Evolutionary conservation across 1,284 basidiomycete genomes (phyloP).

Genomic region (Malassezia furfur): DNA sequence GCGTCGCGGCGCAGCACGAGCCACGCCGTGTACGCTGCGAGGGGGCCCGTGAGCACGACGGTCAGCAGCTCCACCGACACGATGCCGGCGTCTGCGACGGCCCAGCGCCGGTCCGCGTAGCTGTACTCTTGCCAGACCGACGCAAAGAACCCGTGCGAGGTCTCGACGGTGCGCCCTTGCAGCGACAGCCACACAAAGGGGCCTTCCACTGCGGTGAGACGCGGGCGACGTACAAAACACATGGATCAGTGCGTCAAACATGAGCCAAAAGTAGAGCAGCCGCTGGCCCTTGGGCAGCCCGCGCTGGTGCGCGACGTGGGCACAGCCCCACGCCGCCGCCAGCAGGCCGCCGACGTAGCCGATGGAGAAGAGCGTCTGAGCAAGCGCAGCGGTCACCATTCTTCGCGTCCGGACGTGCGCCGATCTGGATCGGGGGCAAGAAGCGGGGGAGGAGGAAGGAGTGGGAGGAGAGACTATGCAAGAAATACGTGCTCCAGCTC

Average conservation of each 20-base stretch:
- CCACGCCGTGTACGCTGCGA: constrained; percentile 33
- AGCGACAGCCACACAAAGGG: constrained; percentile 35
- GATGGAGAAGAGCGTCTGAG: no score
- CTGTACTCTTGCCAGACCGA: constrained; percentile 41
- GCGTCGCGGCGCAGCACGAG: constrained; percentile 20
- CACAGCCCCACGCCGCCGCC: background rate
- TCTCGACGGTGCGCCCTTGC: constrained; percentile 25
- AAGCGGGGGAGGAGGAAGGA: no score
- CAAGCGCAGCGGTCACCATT: no score
- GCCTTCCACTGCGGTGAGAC: constrained; percentile 24
- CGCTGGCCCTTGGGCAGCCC: background rate
- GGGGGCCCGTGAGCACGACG: constrained; percentile 30
- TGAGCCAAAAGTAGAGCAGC: constrained; percentile 31
- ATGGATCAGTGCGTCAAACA: constrained; percentile 39
- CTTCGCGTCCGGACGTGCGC: no score
- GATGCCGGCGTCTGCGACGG: constrained; percentile 26
- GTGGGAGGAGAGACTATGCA: no score
- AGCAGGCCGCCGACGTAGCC: constrained; percentile 4
- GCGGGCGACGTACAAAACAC: constrained; percentile 15
- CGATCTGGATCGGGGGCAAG: no score
- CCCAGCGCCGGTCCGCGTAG: constrained; percentile 36
- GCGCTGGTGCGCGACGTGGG: background rate
- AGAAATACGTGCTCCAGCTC: background rate
- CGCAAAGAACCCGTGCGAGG: constrained; percentile 28
- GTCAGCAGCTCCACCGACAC: constrained; percentile 38